Percentiles rank a stretch among this genome's conserved stretches.
phyloP scores from a whole-genome alignment of 805 yeast species.

The Schizosaccharomyces osmophilus region DNA sequence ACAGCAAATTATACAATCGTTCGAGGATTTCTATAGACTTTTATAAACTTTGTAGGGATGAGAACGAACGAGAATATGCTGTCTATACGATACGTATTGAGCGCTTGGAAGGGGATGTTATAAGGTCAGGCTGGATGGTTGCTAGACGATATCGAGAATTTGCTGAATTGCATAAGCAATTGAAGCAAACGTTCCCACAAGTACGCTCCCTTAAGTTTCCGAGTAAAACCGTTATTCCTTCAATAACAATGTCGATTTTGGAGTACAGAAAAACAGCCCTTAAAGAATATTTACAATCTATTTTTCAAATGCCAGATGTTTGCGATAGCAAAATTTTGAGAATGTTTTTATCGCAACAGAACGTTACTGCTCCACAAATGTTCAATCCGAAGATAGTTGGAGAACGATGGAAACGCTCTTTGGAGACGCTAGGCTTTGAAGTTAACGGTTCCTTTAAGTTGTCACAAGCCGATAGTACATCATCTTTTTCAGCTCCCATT shows the following conservation, averaged over 20 bases:
- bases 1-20: constrained; percentile 29
- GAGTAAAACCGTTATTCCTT: constrained; percentile 27
- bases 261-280: constrained; percentile 39
- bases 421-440: neutral
- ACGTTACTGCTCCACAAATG: neutral
- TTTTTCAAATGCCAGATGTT: constrained; percentile 39
- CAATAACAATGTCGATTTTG: constrained; percentile 38
- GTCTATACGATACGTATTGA: constrained; percentile 59
- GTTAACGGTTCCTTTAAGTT: neutral
- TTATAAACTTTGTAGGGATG: constrained; percentile 10
- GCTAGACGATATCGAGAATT: constrained; percentile 76
- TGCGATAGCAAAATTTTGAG: constrained; percentile 54
- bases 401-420: neutral
- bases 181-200: constrained; percentile 27
- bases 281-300: constrained; percentile 32
- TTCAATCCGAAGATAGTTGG: neutral
- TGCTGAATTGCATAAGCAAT: constrained; percentile 38
- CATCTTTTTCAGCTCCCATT: neutral
- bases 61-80: constrained; percentile 33
- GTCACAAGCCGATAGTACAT: neutral
- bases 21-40: neutral
- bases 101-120: constrained; percentile 22
- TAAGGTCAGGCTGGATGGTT: constrained; percentile 66
- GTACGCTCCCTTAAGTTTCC: constrained; percentile 30
- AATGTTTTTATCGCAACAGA: constrained; percentile 32